These are phyloP conservation scores for Eremothecium coryli DNA, from an alignment of 1,139 yeast species.

Conservation along the genomic window DNA sequence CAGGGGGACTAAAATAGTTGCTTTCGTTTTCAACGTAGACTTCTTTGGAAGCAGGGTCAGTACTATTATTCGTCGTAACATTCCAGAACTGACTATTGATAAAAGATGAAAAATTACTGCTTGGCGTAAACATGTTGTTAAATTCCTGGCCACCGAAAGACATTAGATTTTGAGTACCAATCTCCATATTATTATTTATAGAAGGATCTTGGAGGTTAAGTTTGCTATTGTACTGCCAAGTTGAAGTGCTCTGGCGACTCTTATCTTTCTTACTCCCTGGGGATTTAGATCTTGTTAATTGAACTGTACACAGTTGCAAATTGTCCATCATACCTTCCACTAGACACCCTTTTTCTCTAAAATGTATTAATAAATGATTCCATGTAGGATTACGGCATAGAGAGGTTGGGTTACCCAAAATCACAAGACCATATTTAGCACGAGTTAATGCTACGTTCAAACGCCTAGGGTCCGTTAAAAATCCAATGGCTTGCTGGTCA, in stretches of 20 bases:
- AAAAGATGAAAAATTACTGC: constrained; percentile 29
- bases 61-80: no score
- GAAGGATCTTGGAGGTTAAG: constrained; percentile 18
- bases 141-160: constrained; percentile 33
- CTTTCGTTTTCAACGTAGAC: no score
- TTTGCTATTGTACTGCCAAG: constrained; percentile 15
- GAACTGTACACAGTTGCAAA: constrained; percentile 64
- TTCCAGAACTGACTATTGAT: no score
- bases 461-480: constrained; percentile 82
- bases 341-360: constrained; percentile 74
- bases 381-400: constrained; percentile 65
- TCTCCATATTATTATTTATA: constrained; percentile 24
- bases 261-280: neutral
- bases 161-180: constrained; percentile 43
- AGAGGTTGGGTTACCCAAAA: constrained; percentile 79
- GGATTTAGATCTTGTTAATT: constrained; percentile 35
- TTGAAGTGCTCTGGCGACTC: neutral
- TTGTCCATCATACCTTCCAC: constrained; percentile 90
- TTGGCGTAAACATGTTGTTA: constrained; percentile 22
- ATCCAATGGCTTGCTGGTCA: constrained; percentile 74
- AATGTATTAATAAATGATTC: constrained; percentile 71
- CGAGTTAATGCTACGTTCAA: constrained; percentile 88
- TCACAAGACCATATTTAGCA: constrained; percentile 75
- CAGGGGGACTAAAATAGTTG: no score
- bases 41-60: no score